Percentiles rank a stretch among this genome's conserved stretches.
Conservation (phyloP, 2,329 filamentous ascomycete genomes). For the Aphanoascus verrucosus region DNA sequence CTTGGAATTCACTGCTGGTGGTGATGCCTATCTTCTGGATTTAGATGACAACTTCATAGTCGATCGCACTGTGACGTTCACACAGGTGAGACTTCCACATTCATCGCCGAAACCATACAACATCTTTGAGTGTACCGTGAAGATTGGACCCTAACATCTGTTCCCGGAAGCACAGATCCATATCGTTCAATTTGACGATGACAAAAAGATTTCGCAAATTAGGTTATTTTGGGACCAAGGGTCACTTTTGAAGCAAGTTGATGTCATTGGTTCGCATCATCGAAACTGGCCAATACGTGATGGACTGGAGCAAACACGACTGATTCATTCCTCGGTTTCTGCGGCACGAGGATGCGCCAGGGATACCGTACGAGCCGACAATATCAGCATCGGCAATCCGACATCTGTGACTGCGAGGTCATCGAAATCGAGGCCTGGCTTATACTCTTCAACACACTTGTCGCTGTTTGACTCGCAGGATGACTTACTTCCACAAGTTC, state of each 20-base stretch:
- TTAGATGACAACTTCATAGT: slow-evolving; percentile 91
- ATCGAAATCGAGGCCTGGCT: slow-evolving; percentile 25
- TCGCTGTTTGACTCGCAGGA: slow-evolving; percentile 60
- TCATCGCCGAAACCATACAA: too few species aligned
- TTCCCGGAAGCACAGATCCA: slow-evolving; percentile 51
- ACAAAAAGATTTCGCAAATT: slow-evolving; percentile 73
- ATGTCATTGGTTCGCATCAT: slow-evolving; percentile 80
- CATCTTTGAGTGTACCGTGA: too few species aligned
- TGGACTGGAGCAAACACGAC: slow-evolving; percentile 67
- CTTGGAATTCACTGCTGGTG: slow-evolving; percentile 68
- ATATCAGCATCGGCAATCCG: not conserved
- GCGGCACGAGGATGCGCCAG: slow-evolving; percentile 12
- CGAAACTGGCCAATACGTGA: slow-evolving; percentile 94
- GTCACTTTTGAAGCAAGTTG: slow-evolving; percentile 80
- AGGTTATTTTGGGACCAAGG: slow-evolving; percentile 93
- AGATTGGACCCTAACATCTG: not conserved
- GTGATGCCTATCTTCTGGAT: slow-evolving; percentile 75
- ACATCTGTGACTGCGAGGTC: not conserved
- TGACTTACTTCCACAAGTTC: slow-evolving; percentile 35
- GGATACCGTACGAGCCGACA: slow-evolving; percentile 8
- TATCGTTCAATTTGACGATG: slow-evolving; percentile 69
- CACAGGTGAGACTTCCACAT: slow-evolving; percentile 53
- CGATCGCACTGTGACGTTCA: slow-evolving; percentile 66
- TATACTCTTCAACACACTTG: slow-evolving; percentile 44
- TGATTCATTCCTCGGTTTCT: slow-evolving; percentile 51